Evolutionary conservation across 805 yeast genomes (phyloP).

Genomic region (Gaillardinia entomophila): DNA sequence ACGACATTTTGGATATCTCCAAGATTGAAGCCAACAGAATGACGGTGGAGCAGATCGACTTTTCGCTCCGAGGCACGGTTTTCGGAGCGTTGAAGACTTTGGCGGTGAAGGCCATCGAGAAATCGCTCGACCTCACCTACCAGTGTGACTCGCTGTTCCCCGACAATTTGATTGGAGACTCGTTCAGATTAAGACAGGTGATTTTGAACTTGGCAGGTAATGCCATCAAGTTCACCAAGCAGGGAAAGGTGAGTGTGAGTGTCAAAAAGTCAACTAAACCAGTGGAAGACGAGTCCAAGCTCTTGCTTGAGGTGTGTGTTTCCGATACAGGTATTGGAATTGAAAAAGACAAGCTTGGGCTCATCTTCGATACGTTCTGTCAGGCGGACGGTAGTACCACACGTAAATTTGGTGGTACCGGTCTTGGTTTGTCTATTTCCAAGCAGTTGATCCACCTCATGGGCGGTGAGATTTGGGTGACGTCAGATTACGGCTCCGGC

Average conservation of each 20-base stretch:
- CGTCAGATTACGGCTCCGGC: conserved; percentile 73
- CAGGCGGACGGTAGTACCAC: conserved; percentile 95
- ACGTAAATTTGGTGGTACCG: conserved; percentile 90
- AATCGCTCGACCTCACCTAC: conserved; percentile 72
- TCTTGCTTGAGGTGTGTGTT: conserved; percentile 73
- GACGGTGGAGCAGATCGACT: conserved; percentile 88
- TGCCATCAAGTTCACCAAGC: conserved; percentile 81
- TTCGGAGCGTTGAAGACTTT: conserved; percentile 86
- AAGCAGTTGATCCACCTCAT: conserved; percentile 80
- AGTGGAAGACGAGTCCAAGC: conserved; percentile 33
- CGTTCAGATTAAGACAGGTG: conserved; percentile 83
- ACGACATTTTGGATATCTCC: conserved; percentile 86
- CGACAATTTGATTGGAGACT: conserved; percentile 81
- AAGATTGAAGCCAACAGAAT: conserved; percentile 90
- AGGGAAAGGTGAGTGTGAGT: conserved; percentile 74
- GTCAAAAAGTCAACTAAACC: conserved; percentile 49
- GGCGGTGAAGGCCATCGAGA: conserved; percentile 86
- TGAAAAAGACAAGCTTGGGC: conserved; percentile 74
- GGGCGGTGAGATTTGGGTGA: conserved; percentile 95
- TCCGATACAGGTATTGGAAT: conserved; percentile 91
- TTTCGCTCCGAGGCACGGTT: conserved; percentile 79
- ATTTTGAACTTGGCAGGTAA: conserved; percentile 83
- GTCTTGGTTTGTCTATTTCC: conserved; percentile 82
- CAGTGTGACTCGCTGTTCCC: conserved; percentile 85
- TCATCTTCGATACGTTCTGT: conserved; percentile 84